Conservation (phyloP, 2,329 filamentous ascomycete genomes). For the Cladophialophora chaetospira region DNA sequence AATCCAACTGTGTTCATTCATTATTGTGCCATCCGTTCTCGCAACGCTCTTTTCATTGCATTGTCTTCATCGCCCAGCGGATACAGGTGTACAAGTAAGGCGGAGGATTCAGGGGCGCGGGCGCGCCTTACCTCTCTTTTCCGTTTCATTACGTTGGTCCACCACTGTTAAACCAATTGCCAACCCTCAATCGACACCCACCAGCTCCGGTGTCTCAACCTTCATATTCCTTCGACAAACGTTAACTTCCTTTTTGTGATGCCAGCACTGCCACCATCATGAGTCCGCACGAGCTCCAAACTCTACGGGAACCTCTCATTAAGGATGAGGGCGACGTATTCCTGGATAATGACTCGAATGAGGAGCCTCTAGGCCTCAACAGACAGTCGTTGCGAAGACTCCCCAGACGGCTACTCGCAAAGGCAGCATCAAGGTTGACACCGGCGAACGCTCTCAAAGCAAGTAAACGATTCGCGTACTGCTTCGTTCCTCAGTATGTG, state of each 20-base stretch:
- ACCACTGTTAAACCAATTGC: neutral
- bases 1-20: neutral
- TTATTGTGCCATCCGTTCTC: neutral
- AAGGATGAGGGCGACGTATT: constrained; percentile 18
- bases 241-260: neutral
- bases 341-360: constrained; percentile 5
- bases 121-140: neutral
- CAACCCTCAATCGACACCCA: neutral
- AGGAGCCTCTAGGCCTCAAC: neutral
- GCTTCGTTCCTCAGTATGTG: constrained; percentile 27
- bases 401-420: constrained; percentile 16
- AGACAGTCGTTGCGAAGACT: constrained; percentile 13
- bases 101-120: constrained; percentile 9
- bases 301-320: constrained; percentile 8
- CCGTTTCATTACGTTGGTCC: neutral
- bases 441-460: constrained; percentile 25
- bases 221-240: neutral
- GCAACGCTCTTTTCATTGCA: constrained; percentile 3
- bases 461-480: constrained; percentile 30
- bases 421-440: constrained; percentile 16
- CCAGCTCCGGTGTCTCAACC: neutral
- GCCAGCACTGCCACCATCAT: constrained; percentile 14
- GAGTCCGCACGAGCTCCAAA: constrained; percentile 6
- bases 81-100: neutral
- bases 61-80: neutral